A percentile compares a stretch with the other conserved stretches of the same genome.
Evolutionary conservation across 345 rosid species (phyloP).

Genomic region (Eucalyptus cloeziana): DNA sequence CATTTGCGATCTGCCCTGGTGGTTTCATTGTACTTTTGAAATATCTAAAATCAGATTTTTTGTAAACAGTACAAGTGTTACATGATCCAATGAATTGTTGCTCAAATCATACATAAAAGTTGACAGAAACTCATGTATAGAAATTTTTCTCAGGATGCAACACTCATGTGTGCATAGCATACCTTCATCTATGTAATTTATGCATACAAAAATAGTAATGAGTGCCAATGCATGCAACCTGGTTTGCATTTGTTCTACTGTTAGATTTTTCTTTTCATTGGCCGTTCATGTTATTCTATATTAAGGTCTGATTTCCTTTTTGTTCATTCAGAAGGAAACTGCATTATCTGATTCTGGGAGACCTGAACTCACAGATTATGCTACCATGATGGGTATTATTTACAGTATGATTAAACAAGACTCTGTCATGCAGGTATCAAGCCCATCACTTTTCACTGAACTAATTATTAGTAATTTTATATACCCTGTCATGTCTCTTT

Average conservation of each 20-base stretch:
- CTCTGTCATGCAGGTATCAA: conserved; percentile 57
- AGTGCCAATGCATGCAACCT: background rate
- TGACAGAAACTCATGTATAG: background rate
- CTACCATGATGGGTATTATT: conserved; percentile 36
- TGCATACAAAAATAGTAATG: background rate
- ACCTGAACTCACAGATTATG: conserved; percentile 30
- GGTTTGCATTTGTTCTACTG: background rate
- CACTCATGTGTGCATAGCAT: background rate
- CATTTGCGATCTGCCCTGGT: background rate
- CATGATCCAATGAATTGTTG: background rate
- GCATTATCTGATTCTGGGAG: conserved; percentile 1
- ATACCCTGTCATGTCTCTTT: background rate
- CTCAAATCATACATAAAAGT: background rate
- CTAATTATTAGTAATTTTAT: background rate
- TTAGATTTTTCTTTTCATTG: background rate
- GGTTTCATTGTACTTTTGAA: background rate
- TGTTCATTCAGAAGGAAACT: conserved; percentile 9
- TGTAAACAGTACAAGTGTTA: background rate
- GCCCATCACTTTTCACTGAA: background rate
- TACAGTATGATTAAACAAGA: conserved; percentile 74
- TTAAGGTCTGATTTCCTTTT: background rate
- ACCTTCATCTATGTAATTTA: background rate
- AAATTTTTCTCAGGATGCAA: background rate
- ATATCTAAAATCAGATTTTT: background rate
- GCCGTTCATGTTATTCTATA: background rate